phyloP scores from a whole-genome alignment of 164 flowering plant species.

The Aristolochia fimbriata region DNA sequence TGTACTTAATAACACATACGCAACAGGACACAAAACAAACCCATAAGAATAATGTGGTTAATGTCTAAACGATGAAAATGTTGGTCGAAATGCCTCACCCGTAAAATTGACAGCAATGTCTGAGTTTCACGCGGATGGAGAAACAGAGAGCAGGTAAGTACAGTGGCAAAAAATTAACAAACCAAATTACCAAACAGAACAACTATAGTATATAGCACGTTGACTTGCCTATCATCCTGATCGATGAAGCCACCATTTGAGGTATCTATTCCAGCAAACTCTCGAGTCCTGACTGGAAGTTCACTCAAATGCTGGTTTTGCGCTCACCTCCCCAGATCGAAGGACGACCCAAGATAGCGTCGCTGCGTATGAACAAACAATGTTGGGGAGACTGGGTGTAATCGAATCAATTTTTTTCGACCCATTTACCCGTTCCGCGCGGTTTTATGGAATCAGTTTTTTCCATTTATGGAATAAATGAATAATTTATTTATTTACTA shows the following conservation, averaged over 20 bases:
- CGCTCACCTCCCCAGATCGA: no score
- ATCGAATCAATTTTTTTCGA: no score
- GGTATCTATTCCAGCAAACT: no score
- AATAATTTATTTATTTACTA: no score
- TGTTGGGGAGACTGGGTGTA: background rate
- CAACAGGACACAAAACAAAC: background rate
- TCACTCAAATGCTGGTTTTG: no score
- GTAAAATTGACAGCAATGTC: slow-evolving; percentile 97
- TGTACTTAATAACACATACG: background rate
- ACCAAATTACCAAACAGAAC: background rate
- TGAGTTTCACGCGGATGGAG: slow-evolving; percentile 14
- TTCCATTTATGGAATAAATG: no score
- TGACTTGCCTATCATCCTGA: slow-evolving; percentile 72
- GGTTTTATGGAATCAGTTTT: no score
- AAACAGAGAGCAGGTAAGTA: background rate
- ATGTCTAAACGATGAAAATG: background rate
- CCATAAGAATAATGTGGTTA: background rate
- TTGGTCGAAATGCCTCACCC: slow-evolving; percentile 53
- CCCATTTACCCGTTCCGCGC: no score
- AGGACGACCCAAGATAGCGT: no score
- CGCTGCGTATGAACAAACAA: no score
- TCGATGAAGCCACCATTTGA: slow-evolving; percentile 2
- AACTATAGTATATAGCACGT: background rate
- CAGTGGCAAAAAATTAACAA: background rate
- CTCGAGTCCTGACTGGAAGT: background rate